phyloP scores from a whole-genome alignment of 306 rosid genomes.

The Castanea mollissima region DNA sequence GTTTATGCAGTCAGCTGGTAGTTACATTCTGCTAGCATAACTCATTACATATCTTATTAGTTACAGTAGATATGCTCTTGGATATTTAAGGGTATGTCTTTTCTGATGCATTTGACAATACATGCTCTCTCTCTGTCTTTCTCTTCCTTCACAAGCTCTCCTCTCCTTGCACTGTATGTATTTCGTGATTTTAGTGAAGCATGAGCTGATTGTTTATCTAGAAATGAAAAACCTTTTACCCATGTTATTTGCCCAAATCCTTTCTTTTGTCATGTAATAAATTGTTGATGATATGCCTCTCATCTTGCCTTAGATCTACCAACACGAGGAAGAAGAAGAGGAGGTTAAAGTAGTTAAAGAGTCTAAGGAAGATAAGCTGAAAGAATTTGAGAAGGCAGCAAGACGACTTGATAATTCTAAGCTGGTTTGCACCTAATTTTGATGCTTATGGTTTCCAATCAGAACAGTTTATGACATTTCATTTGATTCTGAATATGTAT shows the following conservation, averaged over 20 bases:
- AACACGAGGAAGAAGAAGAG: constrained; percentile 49
- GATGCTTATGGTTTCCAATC: constrained; percentile 10
- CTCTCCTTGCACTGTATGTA: background rate
- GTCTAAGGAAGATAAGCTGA: constrained; percentile 64
- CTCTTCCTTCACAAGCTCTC: background rate
- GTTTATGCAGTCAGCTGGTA: background rate
- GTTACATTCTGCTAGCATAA: background rate
- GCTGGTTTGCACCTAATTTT: constrained; percentile 60
- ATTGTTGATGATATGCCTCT: constrained; percentile 9
- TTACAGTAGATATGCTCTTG: background rate
- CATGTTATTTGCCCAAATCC: background rate
- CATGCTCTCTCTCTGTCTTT: background rate
- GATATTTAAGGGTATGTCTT: background rate
- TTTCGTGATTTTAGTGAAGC: background rate
- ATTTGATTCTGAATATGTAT: background rate
- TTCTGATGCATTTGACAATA: background rate
- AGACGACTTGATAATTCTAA: constrained; percentile 58
- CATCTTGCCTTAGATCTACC: constrained; percentile 50
- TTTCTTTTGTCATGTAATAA: background rate
- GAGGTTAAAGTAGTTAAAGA: constrained; percentile 53
- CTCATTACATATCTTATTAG: background rate
- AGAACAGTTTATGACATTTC: background rate
- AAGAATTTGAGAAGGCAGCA: constrained; percentile 76
- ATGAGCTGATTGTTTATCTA: background rate
- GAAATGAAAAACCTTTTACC: background rate